phyloP scores from a whole-genome alignment of 306 rosid species.

The Corylus americana region DNA sequence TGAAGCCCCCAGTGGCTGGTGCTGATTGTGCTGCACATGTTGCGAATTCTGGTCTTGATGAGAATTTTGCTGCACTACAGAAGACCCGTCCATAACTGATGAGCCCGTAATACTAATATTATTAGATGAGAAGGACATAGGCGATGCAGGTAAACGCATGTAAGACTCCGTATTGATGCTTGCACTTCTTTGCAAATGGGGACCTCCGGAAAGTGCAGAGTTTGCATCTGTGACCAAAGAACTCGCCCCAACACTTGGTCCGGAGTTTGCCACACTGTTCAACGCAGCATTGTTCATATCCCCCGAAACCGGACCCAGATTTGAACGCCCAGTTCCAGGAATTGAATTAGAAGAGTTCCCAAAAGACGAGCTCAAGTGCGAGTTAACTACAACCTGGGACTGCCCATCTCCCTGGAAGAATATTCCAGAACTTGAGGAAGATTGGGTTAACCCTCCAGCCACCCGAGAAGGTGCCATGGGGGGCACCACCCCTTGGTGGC shows the following conservation, averaged over 20 bases:
- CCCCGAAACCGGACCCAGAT: slow-evolving; percentile 82
- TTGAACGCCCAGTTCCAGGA: slow-evolving; percentile 77
- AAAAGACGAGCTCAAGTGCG: slow-evolving; percentile 84
- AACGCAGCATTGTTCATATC: slow-evolving; percentile 81
- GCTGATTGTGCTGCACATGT: slow-evolving; percentile 71
- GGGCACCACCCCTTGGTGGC: slow-evolving; percentile 71
- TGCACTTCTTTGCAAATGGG: slow-evolving; percentile 96
- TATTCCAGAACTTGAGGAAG: slow-evolving; percentile 93
- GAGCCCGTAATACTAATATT: slow-evolving; percentile 90
- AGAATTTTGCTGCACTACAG: slow-evolving; percentile 79
- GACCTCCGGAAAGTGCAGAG: slow-evolving; percentile 92
- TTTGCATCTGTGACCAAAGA: slow-evolving; percentile 98
- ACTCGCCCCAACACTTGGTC: slow-evolving; percentile 95
- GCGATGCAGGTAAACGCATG: slow-evolving; percentile 87
- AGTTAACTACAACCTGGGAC: slow-evolving; percentile 69
- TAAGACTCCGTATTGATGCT: slow-evolving; percentile 86
- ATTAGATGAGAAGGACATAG: slow-evolving; percentile 93
- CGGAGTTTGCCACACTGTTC: slow-evolving; percentile 85
- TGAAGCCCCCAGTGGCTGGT: slow-evolving; percentile 67
- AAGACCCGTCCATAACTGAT: slow-evolving; percentile 86
- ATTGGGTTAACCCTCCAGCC: slow-evolving; percentile 91
- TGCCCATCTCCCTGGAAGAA: slow-evolving; percentile 98
- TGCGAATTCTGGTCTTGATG: slow-evolving; percentile 82
- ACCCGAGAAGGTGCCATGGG: slow-evolving; percentile 91
- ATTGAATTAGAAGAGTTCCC: slow-evolving; percentile 75